Evolutionary conservation across 306 rosid genomes (phyloP), one percentile per base, ranked within the genome.

Genomic region (Quercus dentata): DNA sequence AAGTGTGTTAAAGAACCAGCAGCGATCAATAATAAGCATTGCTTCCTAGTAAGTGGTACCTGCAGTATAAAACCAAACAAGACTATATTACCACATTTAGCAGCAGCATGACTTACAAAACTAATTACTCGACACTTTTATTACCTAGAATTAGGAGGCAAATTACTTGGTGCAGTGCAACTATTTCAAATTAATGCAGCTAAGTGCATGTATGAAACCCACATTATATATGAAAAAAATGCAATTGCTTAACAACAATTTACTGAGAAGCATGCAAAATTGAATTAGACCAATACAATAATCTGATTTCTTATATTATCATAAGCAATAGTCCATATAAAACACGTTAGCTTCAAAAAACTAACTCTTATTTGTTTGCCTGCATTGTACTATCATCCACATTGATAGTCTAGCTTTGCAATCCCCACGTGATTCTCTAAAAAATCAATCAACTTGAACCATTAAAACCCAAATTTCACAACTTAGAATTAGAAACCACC

Each of bases 1-100:
- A 94, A 94, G 68, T 94, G 98, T 15, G 94, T 89, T 8, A 94
- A 86, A 79, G 97, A 91, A 54, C 97, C 98, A 63, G 97, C 98
- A 38, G 94, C 83, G 8, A 94, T 44, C 90, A 92, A 78, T 78
- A 87, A 82, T 57, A 92, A 85, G 67, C 97, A 94, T 64, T 94
- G 97, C 89, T 67, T 80, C 89, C 67, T 85, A 6, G 89, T 80
- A 69, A 94, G 92, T 2, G 94, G 86, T 35, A 87, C 92, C 98
- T 94, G 87, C 52, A 71, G 56, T 57, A 55, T 6, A n/a, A 73
- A 69, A 76, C 35, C 55, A 27, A 76, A 68, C 3, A 68, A 68
- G 52, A 68, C 2, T n/a, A 35, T 19, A n/a, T 35, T 1, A 68
- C 17, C 3, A 38, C 52, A 19, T 33, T 19, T 65, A 65, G 49